Base-by-base conservation (phyloP, 208 protist species). In the Leishmania guyanensis region DNA sequence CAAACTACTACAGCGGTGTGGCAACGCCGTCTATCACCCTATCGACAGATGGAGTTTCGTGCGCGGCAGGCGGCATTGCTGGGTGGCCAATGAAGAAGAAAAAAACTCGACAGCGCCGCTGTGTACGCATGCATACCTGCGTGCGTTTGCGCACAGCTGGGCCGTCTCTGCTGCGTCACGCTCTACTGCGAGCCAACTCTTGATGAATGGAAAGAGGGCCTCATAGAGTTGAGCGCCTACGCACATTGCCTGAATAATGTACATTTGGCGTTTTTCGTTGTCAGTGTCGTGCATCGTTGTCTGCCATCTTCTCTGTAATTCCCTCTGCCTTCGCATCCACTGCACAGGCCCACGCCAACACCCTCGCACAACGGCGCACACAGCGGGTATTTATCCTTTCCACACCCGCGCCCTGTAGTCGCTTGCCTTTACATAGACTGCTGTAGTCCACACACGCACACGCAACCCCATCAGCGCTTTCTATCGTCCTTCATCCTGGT, bases 401-500 rank as follows among this genome's bases (percentile, higher is more conserved):
- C 70, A 29, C 50, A 53, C 50, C 22, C n/a, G 20, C 22, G 8
- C 22, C 14, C 22, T 5, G n/a, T 54, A 75, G 50, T 75, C 70
- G n/a, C n/a, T 75, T 53, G 39, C 12, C 5, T 75, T 26, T 33
- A 29, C 26, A 36, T 54, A 58, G 70, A 54, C 26, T 53, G 58
- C 36, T 56, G 68, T 50, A 74, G 56, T 73, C 46, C 43, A 46
- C 51, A 79, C 50, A 53, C n/a, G 14, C 9, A 77, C n/a, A 65
- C 36, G 39, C 62, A 29, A 39, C 62, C 1, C 62, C 29, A 10
- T 75, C 39, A 69, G 33, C 73, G 36, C 70, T 65, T 70, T 73
- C 72, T 60, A 50, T 43, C 53, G n/a, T 26, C 53, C 20, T 78
- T 78, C 69, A 53, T 58, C 14, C 36, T 66, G 50, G 29, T 76